Evolutionary conservation across 2,329 filamentous ascomycete species (phyloP).

Genomic region (Sporothrix pseudoabietina): DNA sequence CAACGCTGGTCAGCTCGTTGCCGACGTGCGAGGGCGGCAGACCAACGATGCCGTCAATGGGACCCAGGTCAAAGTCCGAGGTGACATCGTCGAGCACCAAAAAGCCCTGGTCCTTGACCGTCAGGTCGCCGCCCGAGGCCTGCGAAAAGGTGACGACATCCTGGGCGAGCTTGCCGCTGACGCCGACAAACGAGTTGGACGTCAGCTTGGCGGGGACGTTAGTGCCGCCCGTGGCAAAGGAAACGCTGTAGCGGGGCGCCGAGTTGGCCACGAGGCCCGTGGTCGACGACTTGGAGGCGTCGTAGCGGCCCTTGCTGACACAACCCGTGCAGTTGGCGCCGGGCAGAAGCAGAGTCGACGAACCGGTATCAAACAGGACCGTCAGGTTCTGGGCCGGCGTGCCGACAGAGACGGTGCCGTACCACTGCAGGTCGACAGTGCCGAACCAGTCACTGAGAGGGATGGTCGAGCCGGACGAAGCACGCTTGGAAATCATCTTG

Average conservation of each 20-base stretch:
- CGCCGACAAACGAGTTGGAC: constrained; percentile 29
- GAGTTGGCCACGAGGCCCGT: neutral
- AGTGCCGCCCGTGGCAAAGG: constrained; percentile 38
- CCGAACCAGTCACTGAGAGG: constrained; percentile 24
- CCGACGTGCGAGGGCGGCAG: constrained; percentile 32
- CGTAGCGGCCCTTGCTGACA: constrained; percentile 37
- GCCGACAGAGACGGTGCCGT: constrained; percentile 32
- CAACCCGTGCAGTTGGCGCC: constrained; percentile 39
- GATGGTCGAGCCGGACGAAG: neutral
- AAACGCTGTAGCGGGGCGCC: constrained; percentile 30
- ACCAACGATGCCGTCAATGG: constrained; percentile 41
- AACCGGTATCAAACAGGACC: constrained; percentile 41
- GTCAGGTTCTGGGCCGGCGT: constrained; percentile 39
- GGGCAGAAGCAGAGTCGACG: constrained; percentile 39
- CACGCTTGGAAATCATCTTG: neutral
- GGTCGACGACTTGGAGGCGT: constrained; percentile 31
- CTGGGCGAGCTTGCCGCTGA: constrained; percentile 35
- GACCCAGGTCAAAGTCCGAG: constrained; percentile 35
- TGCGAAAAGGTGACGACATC: constrained; percentile 38
- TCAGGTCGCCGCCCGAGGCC: constrained; percentile 31
- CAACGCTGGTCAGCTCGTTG: constrained; percentile 7
- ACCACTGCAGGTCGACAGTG: constrained; percentile 33
- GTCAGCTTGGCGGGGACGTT: constrained; percentile 37
- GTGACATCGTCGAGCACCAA: constrained; percentile 39
- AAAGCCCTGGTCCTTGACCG: constrained; percentile 38